phyloP scores from a whole-genome alignment of 202 grass and related monocot species.

The Eragrostis tef region DNA sequence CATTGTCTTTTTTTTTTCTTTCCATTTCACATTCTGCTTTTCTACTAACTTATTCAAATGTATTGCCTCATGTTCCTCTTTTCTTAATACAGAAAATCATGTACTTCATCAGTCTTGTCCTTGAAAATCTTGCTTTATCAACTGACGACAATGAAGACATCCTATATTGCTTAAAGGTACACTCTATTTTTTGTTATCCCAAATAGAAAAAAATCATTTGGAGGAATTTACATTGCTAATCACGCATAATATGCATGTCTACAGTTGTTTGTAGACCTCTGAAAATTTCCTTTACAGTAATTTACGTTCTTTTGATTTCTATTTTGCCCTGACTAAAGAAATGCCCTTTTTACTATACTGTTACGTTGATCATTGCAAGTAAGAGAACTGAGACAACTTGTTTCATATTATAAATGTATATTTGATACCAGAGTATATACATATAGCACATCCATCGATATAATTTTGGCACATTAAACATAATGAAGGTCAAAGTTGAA shows the following conservation, averaged over 20 bases:
- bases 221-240: constrained; percentile 38
- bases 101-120: constrained; percentile 87
- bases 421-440: not conserved
- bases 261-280: constrained; percentile 17
- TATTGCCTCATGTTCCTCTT: constrained; percentile 16
- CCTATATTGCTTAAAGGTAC: constrained; percentile 91
- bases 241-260: constrained; percentile 27
- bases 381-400: not conserved
- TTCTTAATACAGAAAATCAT: constrained; percentile 85
- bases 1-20: constrained; percentile 6
- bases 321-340: not conserved
- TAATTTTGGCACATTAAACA: not conserved
- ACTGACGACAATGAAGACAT: constrained; percentile 92
- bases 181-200: constrained; percentile 33
- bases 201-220: constrained; percentile 34
- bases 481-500: not conserved
- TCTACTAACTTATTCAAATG: constrained; percentile 40
- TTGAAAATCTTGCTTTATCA: constrained; percentile 97
- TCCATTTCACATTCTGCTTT: constrained; percentile 8
- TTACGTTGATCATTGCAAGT: constrained; percentile 10
- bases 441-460: constrained; percentile 1
- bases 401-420: constrained; percentile 11
- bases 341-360: not conserved
- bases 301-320: not conserved
- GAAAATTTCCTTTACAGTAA: not conserved